phyloP scores from a whole-genome alignment of 192 early-diverging fungal species.

The Thamnidium elegans region DNA sequence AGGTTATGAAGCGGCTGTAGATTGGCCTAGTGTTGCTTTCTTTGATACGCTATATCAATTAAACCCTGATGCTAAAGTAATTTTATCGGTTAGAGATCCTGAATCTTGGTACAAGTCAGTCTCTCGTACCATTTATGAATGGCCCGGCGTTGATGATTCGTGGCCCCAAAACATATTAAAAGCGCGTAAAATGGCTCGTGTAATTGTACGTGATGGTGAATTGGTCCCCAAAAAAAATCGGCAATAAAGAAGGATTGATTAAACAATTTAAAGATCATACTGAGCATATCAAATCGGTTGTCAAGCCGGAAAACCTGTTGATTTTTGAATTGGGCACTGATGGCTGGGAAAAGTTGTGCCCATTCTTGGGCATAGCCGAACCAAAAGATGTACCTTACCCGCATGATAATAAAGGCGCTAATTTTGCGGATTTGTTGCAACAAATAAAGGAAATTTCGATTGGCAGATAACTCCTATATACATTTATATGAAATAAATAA shows the following conservation, averaged over 20 bases:
- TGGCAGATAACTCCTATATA: too few species aligned
- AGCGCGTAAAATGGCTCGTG: not conserved
- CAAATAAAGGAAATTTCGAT: too few species aligned
- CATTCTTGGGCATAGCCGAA: slow-evolving; percentile 17
- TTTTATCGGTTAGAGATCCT: slow-evolving; percentile 16
- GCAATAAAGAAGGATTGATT: not conserved
- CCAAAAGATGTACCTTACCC: slow-evolving; percentile 16
- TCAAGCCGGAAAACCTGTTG: slow-evolving; percentile 19
- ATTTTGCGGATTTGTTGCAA: not conserved
- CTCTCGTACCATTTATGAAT: slow-evolving; percentile 1
- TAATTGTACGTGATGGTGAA: slow-evolving; percentile 8
- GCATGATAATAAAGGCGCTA: slow-evolving; percentile 10
- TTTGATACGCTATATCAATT: slow-evolving; percentile 19
- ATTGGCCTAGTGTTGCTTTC: slow-evolving; percentile 18
- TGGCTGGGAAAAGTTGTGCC: slow-evolving; percentile 24
- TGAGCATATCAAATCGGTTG: slow-evolving; percentile 12
- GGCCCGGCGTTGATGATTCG: slow-evolving; percentile 4
- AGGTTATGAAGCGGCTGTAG: slow-evolving; percentile 19
- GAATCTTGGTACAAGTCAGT: slow-evolving; percentile 27
- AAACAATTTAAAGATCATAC: slow-evolving; percentile 2
- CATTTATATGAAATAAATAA: too few species aligned
- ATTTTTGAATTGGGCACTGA: slow-evolving; percentile 14
- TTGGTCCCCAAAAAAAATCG: not conserved
- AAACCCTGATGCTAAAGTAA: slow-evolving; percentile 30
- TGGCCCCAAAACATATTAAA: not conserved